Evolutionary conservation across 2,329 filamentous ascomycete species (phyloP).

Genomic region (Venturia asperata): DNA sequence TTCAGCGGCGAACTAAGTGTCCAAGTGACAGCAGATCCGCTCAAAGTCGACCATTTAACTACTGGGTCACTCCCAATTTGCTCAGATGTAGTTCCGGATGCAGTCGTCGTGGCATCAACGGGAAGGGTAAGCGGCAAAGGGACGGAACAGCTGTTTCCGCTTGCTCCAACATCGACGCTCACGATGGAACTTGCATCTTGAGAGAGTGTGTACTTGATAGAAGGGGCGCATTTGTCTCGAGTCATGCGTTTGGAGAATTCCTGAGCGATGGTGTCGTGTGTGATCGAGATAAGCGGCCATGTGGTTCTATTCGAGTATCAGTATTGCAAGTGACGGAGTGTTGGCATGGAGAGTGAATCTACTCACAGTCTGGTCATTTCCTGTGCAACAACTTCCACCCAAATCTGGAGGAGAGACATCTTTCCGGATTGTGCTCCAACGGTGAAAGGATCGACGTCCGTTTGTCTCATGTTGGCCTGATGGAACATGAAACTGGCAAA

Average conservation of each 20-base stretch:
- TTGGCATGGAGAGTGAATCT: not conserved
- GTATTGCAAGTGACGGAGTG: too few relatives aligned
- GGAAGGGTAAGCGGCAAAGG: constrained; percentile 16
- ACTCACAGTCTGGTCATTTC: constrained; percentile 13
- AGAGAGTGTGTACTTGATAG: constrained; percentile 40
- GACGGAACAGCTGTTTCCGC: constrained; percentile 1
- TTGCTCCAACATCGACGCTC: not conserved
- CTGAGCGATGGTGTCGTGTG: constrained; percentile 9
- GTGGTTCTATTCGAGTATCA: not conserved
- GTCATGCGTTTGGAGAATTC: constrained; percentile 11
- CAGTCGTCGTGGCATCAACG: constrained; percentile 35
- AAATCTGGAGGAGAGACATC: constrained; percentile 25
- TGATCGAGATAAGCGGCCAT: constrained; percentile 16
- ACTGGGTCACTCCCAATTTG: constrained; percentile 15
- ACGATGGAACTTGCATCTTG: not conserved
- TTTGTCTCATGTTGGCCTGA: constrained; percentile 15
- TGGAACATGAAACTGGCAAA: constrained; percentile 16
- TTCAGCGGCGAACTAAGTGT: not conserved
- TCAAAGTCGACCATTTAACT: constrained; percentile 11
- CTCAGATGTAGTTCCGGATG: constrained; percentile 23
- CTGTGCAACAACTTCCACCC: constrained; percentile 3
- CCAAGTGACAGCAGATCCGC: constrained; percentile 7
- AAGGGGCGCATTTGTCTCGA: constrained; percentile 39
- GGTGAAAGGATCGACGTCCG: not conserved
- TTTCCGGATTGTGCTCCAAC: constrained; percentile 1